Evolutionary conservation across 805 yeast species (phyloP), one percentile per base, ranked within the genome.

Genomic region (Wickerhamomyces silvicola): DNA sequence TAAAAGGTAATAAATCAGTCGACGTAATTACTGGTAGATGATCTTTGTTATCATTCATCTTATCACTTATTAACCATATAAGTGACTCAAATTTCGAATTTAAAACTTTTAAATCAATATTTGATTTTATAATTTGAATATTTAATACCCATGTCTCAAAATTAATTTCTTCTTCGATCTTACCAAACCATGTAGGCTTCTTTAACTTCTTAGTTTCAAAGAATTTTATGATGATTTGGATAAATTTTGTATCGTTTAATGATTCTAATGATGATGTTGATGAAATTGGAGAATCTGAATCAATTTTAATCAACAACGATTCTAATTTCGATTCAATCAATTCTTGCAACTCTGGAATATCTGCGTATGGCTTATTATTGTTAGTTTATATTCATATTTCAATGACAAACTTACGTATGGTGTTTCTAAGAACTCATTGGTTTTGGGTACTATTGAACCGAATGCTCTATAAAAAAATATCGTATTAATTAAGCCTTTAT

Each of bases 21-120:
- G 83, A 70, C 12, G 80, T 72, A 16, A 83, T 79, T 1, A 84
- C 81, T 4, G 94, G 94, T 3, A 84, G 75, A 43, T 80, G 87
- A 29, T 65, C 71, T 45, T 74, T 78, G 46, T 78, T 66, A 6
- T 50, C 45, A 45, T 80, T 81, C 11, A 66, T 74, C n/a, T 60
- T 53, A 11, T 70, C 66, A 22, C 74, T 56, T n/a, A 81, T 68
- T 33, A 61, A 54, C 31, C 62, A 40, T 27, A 82, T 37, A 10
- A 60, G 56, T 6, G 49, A 45, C 24, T 57, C 60, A 30, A 73
- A 74, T 48, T 50, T 66, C 30, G 44, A 56, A 45, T 54, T 61
- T 37, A 52, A 48, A 31, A 17, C 22, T 19, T 22, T 33, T 35
- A 12, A 32, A 35, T 13, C 26, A 22, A 29, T 39, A 33, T 37